Evolutionary conservation across 2,329 filamentous ascomycete genomes (phyloP).

Genomic region (Alternaria brassicicola): DNA sequence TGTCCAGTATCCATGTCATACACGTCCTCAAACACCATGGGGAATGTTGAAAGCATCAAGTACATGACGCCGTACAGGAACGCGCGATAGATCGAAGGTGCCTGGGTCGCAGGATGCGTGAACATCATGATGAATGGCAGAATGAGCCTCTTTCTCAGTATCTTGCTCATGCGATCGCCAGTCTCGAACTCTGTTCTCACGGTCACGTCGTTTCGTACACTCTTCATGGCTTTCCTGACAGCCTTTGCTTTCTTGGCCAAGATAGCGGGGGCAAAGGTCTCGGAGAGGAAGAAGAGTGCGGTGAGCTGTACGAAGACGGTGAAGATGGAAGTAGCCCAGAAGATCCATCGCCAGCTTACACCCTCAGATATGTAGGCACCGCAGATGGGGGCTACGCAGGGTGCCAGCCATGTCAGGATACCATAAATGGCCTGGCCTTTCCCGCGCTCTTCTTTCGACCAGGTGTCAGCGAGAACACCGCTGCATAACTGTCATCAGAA

Average conservation of each 20-base stretch:
- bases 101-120: slow-evolving; percentile 66
- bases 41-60: slow-evolving; percentile 67
- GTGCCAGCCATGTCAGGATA: slow-evolving; percentile 67
- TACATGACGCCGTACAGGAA: slow-evolving; percentile 68
- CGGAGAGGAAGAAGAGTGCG: slow-evolving; percentile 64
- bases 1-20: slow-evolving; percentile 64
- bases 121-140: slow-evolving; percentile 58
- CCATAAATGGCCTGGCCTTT: slow-evolving; percentile 67
- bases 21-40: slow-evolving; percentile 60
- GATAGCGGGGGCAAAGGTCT: slow-evolving; percentile 57
- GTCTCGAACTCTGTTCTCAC: slow-evolving; percentile 51
- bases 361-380: slow-evolving; percentile 34
- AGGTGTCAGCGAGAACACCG: slow-evolving; percentile 59
- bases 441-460: slow-evolving; percentile 65
- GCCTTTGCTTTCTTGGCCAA: slow-evolving; percentile 53
- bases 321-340: slow-evolving; percentile 68
- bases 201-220: slow-evolving; percentile 17
- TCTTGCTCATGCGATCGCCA: slow-evolving; percentile 32
- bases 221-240: slow-evolving; percentile 53
- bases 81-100: slow-evolving; percentile 60
- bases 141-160: slow-evolving; percentile 35
- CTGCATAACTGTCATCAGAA: slow-evolving; percentile 33
- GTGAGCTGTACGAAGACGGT: slow-evolving; percentile 65
- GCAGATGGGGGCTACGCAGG: slow-evolving; percentile 59
- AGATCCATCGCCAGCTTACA: slow-evolving; percentile 71